Conservation (phyloP, 169 alveolate genomes). For the Eimeria tenella region DNA sequence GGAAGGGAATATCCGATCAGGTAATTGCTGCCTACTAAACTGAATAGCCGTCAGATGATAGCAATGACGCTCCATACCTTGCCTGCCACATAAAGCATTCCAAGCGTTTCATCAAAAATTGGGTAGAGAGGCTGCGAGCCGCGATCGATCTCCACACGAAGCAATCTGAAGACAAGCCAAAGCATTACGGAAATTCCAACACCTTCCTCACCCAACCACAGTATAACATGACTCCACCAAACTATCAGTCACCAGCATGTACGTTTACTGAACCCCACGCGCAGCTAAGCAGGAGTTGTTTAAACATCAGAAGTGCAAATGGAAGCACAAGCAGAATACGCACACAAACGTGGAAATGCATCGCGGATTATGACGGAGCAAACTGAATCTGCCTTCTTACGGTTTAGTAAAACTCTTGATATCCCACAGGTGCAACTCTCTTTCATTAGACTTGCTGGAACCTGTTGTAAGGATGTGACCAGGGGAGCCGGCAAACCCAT, state of each 20-base stretch:
- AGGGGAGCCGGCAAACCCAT: constrained; percentile 77
- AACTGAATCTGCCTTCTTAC: constrained; percentile 45
- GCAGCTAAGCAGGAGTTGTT: too few species aligned
- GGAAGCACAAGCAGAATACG: not conserved
- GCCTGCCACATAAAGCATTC: constrained; percentile 79
- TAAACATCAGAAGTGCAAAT: too few species aligned
- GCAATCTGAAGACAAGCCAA: constrained; percentile 33
- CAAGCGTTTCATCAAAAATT: constrained; percentile 77
- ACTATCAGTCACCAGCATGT: too few species aligned
- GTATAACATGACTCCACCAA: too few species aligned
- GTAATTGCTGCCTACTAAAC: too few species aligned
- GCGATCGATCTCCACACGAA: constrained; percentile 73
- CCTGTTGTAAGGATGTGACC: constrained; percentile 79
- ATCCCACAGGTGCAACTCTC: constrained; percentile 79
- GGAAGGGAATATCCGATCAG: too few species aligned
- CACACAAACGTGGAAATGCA: not conserved
- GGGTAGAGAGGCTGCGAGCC: constrained; percentile 80
- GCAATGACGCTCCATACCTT: constrained; percentile 59
- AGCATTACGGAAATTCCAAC: not conserved
- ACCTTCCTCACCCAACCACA: too few species aligned
- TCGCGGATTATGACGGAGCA: not conserved
- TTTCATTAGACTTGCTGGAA: constrained; percentile 62
- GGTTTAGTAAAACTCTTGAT: constrained; percentile 62
- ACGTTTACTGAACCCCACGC: too few species aligned
- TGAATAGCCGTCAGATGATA: not conserved